Percentiles rank a stretch among this genome's conserved stretches.
Conservation (phyloP, 805 yeast genomes). For the Zygosaccharomyces rouxii region DNA sequence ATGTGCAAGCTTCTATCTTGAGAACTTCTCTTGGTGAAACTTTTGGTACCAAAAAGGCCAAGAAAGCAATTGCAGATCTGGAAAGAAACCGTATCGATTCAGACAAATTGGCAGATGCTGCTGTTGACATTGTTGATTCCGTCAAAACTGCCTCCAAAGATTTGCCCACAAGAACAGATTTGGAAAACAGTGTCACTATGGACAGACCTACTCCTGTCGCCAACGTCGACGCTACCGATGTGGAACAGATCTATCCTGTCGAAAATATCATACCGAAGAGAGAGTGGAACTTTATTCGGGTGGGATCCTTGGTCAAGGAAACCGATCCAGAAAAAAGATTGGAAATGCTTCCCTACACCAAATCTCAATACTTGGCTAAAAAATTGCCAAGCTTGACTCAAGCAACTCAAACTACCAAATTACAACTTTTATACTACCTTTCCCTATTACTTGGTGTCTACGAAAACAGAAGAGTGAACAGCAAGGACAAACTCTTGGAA, state of each 20-base stretch:
- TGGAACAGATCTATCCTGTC: conserved; percentile 78
- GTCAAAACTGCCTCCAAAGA: conserved; percentile 65
- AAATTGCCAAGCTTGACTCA: conserved; percentile 40
- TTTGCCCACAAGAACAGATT: conserved; percentile 66
- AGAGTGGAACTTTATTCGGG: conserved; percentile 62
- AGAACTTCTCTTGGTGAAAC: conserved; percentile 89
- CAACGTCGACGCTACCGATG: conserved; percentile 72
- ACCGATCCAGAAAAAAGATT: conserved; percentile 45
- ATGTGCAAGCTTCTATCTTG: conserved; percentile 47
- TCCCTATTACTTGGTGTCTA: conserved; percentile 79
- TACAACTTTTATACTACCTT: conserved; percentile 73
- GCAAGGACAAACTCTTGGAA: conserved; percentile 54
- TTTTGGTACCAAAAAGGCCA: conserved; percentile 95
- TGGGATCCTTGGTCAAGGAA: conserved; percentile 57
- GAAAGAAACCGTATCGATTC: conserved; percentile 86
- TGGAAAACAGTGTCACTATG: conserved; percentile 51
- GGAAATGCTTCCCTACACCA: conserved; percentile 58
- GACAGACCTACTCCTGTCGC: conserved; percentile 84
- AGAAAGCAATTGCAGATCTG: conserved; percentile 75
- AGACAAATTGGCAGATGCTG: conserved; percentile 66
- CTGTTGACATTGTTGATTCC: conserved; percentile 75
- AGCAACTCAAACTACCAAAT: conserved; percentile 48
- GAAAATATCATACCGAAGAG: conserved; percentile 61
- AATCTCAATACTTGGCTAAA: conserved; percentile 52
- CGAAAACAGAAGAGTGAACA: conserved; percentile 60